Conservation (phyloP, 176 grass and related monocot species). For the Carex pumila region DNA sequence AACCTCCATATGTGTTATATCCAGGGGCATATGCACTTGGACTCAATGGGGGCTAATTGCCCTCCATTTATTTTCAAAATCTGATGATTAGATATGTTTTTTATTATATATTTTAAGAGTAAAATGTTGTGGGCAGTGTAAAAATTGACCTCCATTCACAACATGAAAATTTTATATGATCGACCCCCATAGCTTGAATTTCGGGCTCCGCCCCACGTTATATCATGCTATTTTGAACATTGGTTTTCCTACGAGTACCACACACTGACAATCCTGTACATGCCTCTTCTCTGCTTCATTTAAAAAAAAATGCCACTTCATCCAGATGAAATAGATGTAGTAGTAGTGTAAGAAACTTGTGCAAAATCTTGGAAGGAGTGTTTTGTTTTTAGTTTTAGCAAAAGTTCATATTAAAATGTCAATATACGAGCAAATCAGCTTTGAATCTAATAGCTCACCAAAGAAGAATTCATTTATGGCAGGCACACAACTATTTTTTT, state of each 20-base stretch:
- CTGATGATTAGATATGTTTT: too few species aligned
- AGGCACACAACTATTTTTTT: background rate
- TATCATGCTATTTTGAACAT: background rate
- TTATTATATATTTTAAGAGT: too few species aligned
- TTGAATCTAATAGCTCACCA: background rate
- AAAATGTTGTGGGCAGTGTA: too few species aligned
- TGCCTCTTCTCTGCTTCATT: background rate
- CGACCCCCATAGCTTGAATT: too few species aligned
- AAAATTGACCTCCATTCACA: too few species aligned
- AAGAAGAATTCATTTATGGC: background rate
- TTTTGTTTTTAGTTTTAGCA: background rate
- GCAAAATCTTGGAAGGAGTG: background rate
- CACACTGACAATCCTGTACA: background rate
- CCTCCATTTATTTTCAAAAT: too few species aligned
- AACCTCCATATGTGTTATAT: background rate
- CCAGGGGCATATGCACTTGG: too few species aligned
- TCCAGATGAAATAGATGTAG: background rate
- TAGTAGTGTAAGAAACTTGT: background rate
- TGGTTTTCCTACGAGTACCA: background rate
- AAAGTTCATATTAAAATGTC: background rate
- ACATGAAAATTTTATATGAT: too few species aligned
- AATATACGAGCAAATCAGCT: background rate
- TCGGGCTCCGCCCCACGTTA: background rate
- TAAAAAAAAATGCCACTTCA: background rate
- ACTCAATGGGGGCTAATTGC: too few species aligned